Conservation (phyloP, 306 rosid species). For the Nissolia schottii region DNA sequence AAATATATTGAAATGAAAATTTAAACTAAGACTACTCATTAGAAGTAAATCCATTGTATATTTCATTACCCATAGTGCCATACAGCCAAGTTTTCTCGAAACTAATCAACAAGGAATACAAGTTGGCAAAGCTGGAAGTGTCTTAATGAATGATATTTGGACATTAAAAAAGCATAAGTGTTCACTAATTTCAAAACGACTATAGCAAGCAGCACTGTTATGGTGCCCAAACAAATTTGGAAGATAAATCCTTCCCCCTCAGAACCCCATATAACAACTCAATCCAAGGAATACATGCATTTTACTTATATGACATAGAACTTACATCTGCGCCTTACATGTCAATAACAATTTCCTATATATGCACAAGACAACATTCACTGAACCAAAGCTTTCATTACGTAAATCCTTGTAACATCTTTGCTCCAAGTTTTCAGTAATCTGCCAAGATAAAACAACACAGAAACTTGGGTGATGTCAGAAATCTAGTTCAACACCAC, state of each 20-base stretch:
- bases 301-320: constrained; percentile 19
- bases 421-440: constrained; percentile 72
- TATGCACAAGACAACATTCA: constrained; percentile 60
- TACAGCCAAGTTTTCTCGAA: constrained; percentile 9
- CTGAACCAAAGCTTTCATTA: constrained; percentile 66
- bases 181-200: constrained; percentile 18
- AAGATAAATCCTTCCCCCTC: neutral
- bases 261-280: neutral
- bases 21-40: constrained; percentile 7
- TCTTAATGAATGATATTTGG: neutral
- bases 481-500: constrained; percentile 14
- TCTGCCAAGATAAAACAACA: constrained; percentile 47
- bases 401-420: constrained; percentile 89
- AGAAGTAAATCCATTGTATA: constrained; percentile 10
- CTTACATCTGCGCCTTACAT: constrained; percentile 90
- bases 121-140: neutral
- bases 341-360: constrained; percentile 65
- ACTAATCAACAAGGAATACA: neutral
- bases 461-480: constrained; percentile 11
- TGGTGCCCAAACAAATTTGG: neutral
- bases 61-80: neutral
- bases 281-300: constrained; percentile 6
- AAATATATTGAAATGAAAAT: neutral
- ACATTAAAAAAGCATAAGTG: constrained; percentile 3
- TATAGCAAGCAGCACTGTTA: constrained; percentile 1